A percentile compares a stretch with the other conserved stretches of the same genome.
Conservation (phyloP, 1,284 basidiomycete species). For the Leccinum griseonigrum region DNA sequence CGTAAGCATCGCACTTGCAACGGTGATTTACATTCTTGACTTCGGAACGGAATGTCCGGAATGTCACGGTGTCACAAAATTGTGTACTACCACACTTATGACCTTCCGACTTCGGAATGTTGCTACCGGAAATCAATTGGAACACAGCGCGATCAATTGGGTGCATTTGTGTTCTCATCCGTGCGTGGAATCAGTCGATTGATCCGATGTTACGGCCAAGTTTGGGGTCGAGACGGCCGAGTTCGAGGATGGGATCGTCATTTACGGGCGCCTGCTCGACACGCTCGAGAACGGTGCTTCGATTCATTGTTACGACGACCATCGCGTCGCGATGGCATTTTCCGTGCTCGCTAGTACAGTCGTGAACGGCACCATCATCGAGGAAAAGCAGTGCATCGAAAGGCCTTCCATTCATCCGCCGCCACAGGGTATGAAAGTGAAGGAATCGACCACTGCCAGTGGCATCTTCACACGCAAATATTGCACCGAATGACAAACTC, state of each 20-base stretch:
- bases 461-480: too few species aligned
- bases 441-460: too few species aligned
- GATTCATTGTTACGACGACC: conserved; percentile 97
- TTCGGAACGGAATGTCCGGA: too few species aligned
- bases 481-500: too few species aligned
- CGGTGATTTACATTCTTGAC: too few species aligned
- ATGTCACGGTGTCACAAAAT: too few species aligned
- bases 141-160: conserved; percentile 79
- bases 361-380: conserved; percentile 75
- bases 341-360: conserved; percentile 76
- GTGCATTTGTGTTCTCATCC: conserved; percentile 36
- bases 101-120: too few species aligned
- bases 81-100: too few species aligned
- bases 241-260: conserved; percentile 89
- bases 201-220: conserved; percentile 59
- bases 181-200: not conserved
- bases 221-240: conserved; percentile 94
- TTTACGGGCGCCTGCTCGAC: conserved; percentile 73
- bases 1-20: too few species aligned
- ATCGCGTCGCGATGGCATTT: conserved; percentile 99
- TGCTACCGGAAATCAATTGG: too few species aligned
- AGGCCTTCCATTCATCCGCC: conserved; percentile 32
- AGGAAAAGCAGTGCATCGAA: conserved; percentile 97
- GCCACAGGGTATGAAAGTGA: too few species aligned
- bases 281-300: conserved; percentile 69